These are phyloP conservation scores for Colletotrichum endophyticum DNA, from an alignment of 2,329 filamentous ascomycete genomes.

Conservation along the genomic window DNA sequence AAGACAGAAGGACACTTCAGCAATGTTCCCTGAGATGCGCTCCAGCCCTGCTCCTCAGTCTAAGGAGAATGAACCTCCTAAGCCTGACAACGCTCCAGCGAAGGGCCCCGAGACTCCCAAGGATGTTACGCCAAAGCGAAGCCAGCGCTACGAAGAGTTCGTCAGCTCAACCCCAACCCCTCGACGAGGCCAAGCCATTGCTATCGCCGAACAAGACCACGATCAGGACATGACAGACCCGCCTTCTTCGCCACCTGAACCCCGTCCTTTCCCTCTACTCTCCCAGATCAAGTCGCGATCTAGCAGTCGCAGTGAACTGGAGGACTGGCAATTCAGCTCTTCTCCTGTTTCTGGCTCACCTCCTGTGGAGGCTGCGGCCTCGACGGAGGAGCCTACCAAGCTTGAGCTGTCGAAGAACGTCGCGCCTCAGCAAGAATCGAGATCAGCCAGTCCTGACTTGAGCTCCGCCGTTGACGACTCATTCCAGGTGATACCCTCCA, in stretches of 20 bases:
- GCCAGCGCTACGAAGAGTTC: slow-evolving; percentile 52
- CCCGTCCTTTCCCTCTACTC: slow-evolving; percentile 55
- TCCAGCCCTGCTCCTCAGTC: slow-evolving; percentile 50
- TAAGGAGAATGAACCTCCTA: slow-evolving; percentile 5
- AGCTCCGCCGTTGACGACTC: slow-evolving; percentile 13
- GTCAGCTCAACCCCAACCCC: slow-evolving; percentile 67
- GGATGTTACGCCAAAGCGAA: slow-evolving; percentile 51
- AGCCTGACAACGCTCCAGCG: background rate
- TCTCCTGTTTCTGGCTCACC: slow-evolving; percentile 61
- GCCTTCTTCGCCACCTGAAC: slow-evolving; percentile 64
- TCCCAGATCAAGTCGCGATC: slow-evolving; percentile 58
- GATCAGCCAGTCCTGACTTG: slow-evolving; percentile 2
- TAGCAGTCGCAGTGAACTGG: slow-evolving; percentile 41
- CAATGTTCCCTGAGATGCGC: slow-evolving; percentile 71
- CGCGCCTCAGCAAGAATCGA: slow-evolving; percentile 13
- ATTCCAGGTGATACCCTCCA: slow-evolving; percentile 30
- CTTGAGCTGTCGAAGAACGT: slow-evolving; percentile 13
- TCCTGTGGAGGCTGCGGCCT: slow-evolving; percentile 20
- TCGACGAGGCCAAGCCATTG: slow-evolving; percentile 56
- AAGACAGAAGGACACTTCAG: slow-evolving; percentile 67
- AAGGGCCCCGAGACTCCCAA: slow-evolving; percentile 24
- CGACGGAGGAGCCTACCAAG: slow-evolving; percentile 18
- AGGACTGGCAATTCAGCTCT: slow-evolving; percentile 60
- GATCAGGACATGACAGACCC: slow-evolving; percentile 55
- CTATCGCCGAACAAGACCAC: slow-evolving; percentile 44